Conservation (phyloP, 1,284 basidiomycete genomes). For the Ustilago trichophora region DNA sequence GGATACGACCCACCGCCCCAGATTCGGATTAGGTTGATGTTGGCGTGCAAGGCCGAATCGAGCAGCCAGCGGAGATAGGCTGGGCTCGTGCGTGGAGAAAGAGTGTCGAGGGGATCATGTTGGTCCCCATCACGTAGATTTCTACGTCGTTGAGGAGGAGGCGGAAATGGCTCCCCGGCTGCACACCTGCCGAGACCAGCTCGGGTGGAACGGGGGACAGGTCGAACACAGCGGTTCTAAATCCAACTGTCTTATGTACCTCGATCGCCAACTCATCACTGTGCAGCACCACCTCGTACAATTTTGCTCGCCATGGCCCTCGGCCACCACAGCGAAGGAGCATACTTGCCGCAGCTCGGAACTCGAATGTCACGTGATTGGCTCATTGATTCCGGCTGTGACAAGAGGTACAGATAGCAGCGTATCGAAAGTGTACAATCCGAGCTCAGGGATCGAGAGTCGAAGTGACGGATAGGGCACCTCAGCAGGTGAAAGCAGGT, state of each 20-base stretch:
- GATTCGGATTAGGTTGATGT: constrained; percentile 52
- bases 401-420: constrained; percentile 12
- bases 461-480: constrained; percentile 9
- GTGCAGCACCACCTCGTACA: constrained; percentile 38
- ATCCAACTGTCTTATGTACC: constrained; percentile 36
- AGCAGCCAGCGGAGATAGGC: constrained; percentile 43
- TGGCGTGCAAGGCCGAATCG: constrained; percentile 23
- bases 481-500: constrained; percentile 18
- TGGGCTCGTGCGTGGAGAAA: constrained; percentile 25
- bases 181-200: constrained; percentile 22
- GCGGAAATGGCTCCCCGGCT: constrained; percentile 46
- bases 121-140: constrained; percentile 50
- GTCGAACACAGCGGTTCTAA: constrained; percentile 51
- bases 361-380: constrained; percentile 32
- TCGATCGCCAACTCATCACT: constrained; percentile 16
- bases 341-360: constrained; percentile 18
- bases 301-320: constrained; percentile 33
- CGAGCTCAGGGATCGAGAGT: constrained; percentile 20
- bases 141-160: constrained; percentile 45
- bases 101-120: constrained; percentile 43
- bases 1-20: constrained; percentile 60
- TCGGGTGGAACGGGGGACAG: constrained; percentile 31
- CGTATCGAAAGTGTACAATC: constrained; percentile 10
- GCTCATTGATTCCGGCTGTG: constrained; percentile 22
- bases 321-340: constrained; percentile 56